phyloP scores from a whole-genome alignment of 2,329 filamentous ascomycete species.

The Xylariaceae sp. region DNA sequence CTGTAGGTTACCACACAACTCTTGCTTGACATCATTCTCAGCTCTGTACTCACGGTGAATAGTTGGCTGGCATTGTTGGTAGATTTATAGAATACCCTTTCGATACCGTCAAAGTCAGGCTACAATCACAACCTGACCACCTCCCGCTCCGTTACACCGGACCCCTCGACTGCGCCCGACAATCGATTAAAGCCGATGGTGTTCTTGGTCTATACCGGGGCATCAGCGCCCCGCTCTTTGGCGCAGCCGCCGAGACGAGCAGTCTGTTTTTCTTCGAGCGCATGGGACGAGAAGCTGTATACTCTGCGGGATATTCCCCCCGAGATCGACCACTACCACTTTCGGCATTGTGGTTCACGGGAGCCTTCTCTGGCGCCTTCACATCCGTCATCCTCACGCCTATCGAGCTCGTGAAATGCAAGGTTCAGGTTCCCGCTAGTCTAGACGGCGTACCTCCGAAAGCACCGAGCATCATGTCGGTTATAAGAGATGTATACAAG shows the following conservation, averaged over 20 bases:
- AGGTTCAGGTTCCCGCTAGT: constrained; percentile 75
- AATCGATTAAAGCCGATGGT: constrained; percentile 79
- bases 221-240: constrained; percentile 84
- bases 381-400: constrained; percentile 90
- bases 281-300: constrained; percentile 64
- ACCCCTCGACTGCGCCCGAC: constrained; percentile 87
- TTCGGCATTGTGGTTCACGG: constrained; percentile 71
- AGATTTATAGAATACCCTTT: constrained; percentile 99
- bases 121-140: constrained; percentile 90
- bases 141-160: constrained; percentile 78
- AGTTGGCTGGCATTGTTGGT: constrained; percentile 80
- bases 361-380: constrained; percentile 81
- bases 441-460: constrained; percentile 39
- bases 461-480: constrained; percentile 59
- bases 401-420: constrained; percentile 96
- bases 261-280: constrained; percentile 91
- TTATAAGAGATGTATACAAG: constrained; percentile 76
- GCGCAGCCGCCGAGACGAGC: constrained; percentile 88
- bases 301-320: constrained; percentile 45
- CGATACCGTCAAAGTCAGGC: constrained; percentile 94
- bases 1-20: constrained; percentile 49
- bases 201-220: constrained; percentile 81
- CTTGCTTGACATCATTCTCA: background rate
- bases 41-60: constrained; percentile 6
- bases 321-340: constrained; percentile 64